phyloP scores from a whole-genome alignment of 345 rosid genomes.

The Tarenaya hassleriana region DNA sequence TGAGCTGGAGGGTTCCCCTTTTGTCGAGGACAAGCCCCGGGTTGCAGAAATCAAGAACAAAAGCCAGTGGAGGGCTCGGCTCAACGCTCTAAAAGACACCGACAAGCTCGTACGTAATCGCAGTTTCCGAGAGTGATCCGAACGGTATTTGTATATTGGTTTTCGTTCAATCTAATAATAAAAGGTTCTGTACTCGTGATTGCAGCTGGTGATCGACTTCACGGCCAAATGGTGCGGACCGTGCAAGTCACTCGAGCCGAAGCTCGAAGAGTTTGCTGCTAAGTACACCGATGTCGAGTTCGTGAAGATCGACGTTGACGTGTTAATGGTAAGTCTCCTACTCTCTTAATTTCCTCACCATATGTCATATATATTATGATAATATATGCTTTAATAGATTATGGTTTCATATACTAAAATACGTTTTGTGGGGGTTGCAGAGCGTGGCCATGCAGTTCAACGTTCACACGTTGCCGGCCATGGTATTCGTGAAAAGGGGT shows the following conservation, averaged over 20 bases:
- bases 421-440: too few species aligned
- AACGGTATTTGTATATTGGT: too few species aligned
- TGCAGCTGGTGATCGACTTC: constrained; percentile 56
- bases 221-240: constrained; percentile 66
- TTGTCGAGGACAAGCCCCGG: constrained; percentile 7
- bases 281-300: constrained; percentile 42
- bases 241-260: constrained; percentile 43
- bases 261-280: constrained; percentile 38
- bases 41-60: constrained; percentile 44
- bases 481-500: too few species aligned
- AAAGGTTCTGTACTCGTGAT: not conserved
- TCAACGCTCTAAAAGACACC: constrained; percentile 45
- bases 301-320: constrained; percentile 56
- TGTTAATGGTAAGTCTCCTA: constrained; percentile 28
- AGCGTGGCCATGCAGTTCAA: too few species aligned
- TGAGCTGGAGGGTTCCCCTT: constrained; percentile 19
- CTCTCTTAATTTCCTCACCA: too few species aligned
- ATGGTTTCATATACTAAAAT: too few species aligned
- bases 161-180: too few species aligned
- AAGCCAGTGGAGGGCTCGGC: constrained; percentile 50
- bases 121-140: too few species aligned
- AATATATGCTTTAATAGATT: too few species aligned
- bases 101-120: constrained; percentile 56
- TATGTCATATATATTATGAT: too few species aligned
- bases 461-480: too few species aligned